phyloP scores from a whole-genome alignment of 2,329 filamentous ascomycete species.

The Aureobasidium sp. region DNA sequence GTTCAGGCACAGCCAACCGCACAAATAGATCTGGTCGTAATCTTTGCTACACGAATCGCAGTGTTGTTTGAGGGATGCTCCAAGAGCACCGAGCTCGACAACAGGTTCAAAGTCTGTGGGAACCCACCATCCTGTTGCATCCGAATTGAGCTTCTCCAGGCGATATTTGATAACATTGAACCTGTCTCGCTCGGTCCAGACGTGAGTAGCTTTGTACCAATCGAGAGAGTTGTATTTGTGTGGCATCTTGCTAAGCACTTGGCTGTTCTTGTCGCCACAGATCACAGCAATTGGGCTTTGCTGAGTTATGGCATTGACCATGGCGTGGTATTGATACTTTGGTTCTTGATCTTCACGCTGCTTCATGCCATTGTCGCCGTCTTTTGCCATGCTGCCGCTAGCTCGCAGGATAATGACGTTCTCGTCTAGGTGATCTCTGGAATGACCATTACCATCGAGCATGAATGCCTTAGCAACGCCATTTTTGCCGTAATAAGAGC shows the following conservation, averaged over 20 bases:
- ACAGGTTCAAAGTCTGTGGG: neutral
- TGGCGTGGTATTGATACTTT: constrained; percentile 30
- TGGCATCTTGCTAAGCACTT: constrained; percentile 44
- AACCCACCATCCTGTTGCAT: constrained; percentile 34
- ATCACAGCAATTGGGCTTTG: constrained; percentile 46
- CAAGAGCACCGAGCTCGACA: constrained; percentile 8
- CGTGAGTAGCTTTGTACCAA: constrained; percentile 60
- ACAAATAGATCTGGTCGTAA: constrained; percentile 35
- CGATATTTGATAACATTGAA: constrained; percentile 49
- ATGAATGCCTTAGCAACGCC: constrained; percentile 51
- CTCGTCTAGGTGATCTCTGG: constrained; percentile 51
- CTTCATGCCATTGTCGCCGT: constrained; percentile 41
- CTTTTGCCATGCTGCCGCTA: constrained; percentile 47
- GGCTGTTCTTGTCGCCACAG: constrained; percentile 45
- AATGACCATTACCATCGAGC: constrained; percentile 48
- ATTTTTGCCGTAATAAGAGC: constrained; percentile 48
- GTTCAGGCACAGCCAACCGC: constrained; percentile 54
- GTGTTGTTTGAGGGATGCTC: constrained; percentile 27
- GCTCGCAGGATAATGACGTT: constrained; percentile 58
- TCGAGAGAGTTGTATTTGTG: constrained; percentile 59
- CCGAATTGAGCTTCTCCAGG: constrained; percentile 55
- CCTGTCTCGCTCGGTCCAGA: constrained; percentile 54
- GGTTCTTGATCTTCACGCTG: constrained; percentile 42
- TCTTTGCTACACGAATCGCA: constrained; percentile 26
- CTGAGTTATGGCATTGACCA: constrained; percentile 41